Evolutionary conservation across 2,329 filamentous ascomycete species (phyloP).

Genomic region (Fusarium anguioides): DNA sequence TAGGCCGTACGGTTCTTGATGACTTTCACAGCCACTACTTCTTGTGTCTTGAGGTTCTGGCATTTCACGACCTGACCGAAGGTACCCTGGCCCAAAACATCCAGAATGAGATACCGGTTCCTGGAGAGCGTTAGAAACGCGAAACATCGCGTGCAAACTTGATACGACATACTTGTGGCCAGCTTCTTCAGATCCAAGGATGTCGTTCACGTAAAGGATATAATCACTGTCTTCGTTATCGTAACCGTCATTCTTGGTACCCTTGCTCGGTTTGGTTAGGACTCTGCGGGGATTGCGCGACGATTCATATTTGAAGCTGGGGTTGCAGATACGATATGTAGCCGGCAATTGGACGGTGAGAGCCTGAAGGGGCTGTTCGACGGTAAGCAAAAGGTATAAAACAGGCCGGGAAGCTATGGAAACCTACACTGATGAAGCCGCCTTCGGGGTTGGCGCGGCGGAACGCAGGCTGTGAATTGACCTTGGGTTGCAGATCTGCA

Average conservation of each 20-base stretch:
- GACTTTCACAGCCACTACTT: constrained; percentile 98
- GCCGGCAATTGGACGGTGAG: constrained; percentile 92
- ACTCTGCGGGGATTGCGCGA: constrained; percentile 95
- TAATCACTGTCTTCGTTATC: constrained; percentile 99
- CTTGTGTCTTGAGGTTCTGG: constrained; percentile 97
- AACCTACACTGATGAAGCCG: constrained; percentile 92
- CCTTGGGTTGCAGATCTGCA: constrained; percentile 81
- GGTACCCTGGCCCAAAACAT: constrained; percentile 95
- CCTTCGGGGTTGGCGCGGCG: constrained; percentile 95
- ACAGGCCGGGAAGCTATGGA: background rate
- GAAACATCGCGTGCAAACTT: constrained; percentile 1
- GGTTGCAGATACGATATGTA: constrained; percentile 98
- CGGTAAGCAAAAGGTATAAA: constrained; percentile 19
- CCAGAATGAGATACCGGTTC: constrained; percentile 95
- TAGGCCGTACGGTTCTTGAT: constrained; percentile 99
- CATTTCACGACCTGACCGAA: constrained; percentile 99
- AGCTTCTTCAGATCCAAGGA: constrained; percentile 95
- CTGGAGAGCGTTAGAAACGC: constrained; percentile 55
- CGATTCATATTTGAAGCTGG: constrained; percentile 97
- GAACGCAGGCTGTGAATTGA: constrained; percentile 89
- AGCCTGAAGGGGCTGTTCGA: constrained; percentile 85
- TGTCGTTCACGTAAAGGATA: constrained; percentile 99
- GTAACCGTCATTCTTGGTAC: constrained; percentile 97
- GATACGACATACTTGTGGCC: constrained; percentile 84
- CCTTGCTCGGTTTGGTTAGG: constrained; percentile 98